phyloP scores from a whole-genome alignment of 2,329 filamentous ascomycete species.

The Talaromyces pinophilus region DNA sequence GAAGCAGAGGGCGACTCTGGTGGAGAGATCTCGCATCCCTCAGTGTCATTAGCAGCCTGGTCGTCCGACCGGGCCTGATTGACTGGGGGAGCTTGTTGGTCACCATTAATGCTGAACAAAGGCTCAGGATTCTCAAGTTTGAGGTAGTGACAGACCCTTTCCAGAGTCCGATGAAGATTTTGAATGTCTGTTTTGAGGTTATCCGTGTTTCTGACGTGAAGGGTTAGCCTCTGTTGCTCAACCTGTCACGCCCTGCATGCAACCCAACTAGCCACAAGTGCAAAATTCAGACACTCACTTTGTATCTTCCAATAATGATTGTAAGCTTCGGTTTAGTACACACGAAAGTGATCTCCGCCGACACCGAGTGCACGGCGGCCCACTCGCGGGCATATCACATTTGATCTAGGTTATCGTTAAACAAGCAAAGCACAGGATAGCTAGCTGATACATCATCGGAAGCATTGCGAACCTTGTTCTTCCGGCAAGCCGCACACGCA shows the following conservation, averaged over 20 bases:
- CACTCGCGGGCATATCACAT: conserved; percentile 50
- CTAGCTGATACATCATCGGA: neutral
- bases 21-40: conserved; percentile 40
- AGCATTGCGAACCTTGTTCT: conserved; percentile 47
- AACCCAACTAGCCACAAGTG: neutral
- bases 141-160: conserved; percentile 38
- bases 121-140: conserved; percentile 33
- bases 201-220: conserved; percentile 32
- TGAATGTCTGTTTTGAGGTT: conserved; percentile 36
- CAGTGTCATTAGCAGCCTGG: conserved; percentile 32
- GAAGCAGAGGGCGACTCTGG: conserved; percentile 37
- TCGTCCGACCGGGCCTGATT: conserved; percentile 1
- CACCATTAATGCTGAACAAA: conserved; percentile 13
- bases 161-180: conserved; percentile 32
- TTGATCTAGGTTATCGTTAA: conserved; percentile 36
- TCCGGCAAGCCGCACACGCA: conserved; percentile 54
- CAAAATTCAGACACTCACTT: conserved; percentile 30
- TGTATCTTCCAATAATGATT: conserved; percentile 48
- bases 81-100: conserved; percentile 2
- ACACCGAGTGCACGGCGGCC: conserved; percentile 51
- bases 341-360: conserved; percentile 49
- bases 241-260: neutral
- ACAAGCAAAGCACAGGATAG: neutral
- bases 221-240: neutral
- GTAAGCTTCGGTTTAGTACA: conserved; percentile 50